Evolutionary conservation across 2,329 filamentous ascomycete genomes (phyloP).

Genomic region (Colletotrichum sp.): DNA sequence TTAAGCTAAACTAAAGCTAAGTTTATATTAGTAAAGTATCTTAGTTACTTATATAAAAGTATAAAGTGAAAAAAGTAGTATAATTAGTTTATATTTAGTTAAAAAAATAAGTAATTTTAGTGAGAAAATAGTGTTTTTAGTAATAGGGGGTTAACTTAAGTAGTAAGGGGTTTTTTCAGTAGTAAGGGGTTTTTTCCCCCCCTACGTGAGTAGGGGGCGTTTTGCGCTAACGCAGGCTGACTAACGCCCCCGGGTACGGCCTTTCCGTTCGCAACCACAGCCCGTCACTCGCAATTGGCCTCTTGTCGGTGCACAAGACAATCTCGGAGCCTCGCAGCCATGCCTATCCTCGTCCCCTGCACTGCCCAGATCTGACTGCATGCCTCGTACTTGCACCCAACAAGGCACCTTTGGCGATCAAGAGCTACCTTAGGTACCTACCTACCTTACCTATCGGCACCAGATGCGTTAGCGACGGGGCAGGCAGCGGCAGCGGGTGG

Average conservation of each 20-base stretch:
- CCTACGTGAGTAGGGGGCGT: too few species aligned
- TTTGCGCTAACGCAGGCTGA: too few species aligned
- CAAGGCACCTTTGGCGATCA: neutral
- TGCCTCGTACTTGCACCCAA: neutral
- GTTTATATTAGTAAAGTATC: too few species aligned
- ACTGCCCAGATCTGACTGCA: constrained; percentile 17
- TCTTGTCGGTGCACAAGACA: neutral
- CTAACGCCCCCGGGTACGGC: neutral
- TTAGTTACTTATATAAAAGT: too few species aligned
- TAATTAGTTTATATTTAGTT: too few species aligned
- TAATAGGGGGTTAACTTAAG: too few species aligned
- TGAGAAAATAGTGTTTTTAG: too few species aligned
- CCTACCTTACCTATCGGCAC: neutral
- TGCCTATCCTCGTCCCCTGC: neutral
- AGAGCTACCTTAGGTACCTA: neutral
- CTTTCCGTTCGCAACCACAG: neutral
- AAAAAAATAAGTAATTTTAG: too few species aligned
- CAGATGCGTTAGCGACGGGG: neutral
- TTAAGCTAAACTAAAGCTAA: too few species aligned
- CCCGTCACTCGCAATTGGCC: neutral
- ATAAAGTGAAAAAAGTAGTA: too few species aligned
- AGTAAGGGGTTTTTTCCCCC: too few species aligned
- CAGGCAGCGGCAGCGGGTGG: constrained; percentile 14
- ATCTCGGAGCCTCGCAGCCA: neutral
- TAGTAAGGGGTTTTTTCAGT: too few species aligned